Percentiles rank a stretch among this genome's conserved stretches.
phyloP scores from a whole-genome alignment of 768 basidiomycete species.

The Trametes villosa region DNA sequence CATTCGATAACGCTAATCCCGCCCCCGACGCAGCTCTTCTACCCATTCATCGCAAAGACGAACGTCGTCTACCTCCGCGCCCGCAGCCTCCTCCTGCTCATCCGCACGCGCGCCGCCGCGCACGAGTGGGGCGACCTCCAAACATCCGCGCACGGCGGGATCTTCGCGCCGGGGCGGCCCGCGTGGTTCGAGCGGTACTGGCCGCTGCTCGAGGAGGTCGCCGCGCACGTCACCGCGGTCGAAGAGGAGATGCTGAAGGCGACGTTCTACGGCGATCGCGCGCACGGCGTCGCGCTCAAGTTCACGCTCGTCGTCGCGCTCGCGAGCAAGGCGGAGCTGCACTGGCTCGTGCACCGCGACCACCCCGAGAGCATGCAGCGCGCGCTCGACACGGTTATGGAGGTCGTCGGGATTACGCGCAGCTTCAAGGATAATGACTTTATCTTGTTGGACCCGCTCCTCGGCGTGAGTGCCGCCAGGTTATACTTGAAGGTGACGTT shows the following conservation, averaged over 20 bases:
- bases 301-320: constrained; percentile 30
- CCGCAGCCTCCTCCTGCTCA: constrained; percentile 20
- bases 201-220: constrained; percentile 28
- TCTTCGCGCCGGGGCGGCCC: constrained; percentile 16
- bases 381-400: constrained; percentile 26
- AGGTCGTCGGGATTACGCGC: constrained; percentile 30
- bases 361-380: constrained; percentile 30
- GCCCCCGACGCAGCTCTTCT: constrained; percentile 11
- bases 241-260: constrained; percentile 28
- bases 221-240: constrained; percentile 24
- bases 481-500: background rate
- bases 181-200: constrained; percentile 31
- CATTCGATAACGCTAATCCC: background rate
- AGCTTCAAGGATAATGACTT: constrained; percentile 31
- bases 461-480: constrained; percentile 23
- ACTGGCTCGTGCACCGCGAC: constrained; percentile 26
- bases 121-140: constrained; percentile 16
- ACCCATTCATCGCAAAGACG: constrained; percentile 21
- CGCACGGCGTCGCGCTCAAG: constrained; percentile 26
- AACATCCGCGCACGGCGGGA: constrained; percentile 6
- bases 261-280: constrained; percentile 25
- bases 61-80: constrained; percentile 26
- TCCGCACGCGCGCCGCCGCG: constrained; percentile 6
- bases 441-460: constrained; percentile 29
- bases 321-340: constrained; percentile 30